Evolutionary conservation across 192 early-diverging fungal species (phyloP), one percentile per base, ranked within the genome.

Genomic region (Backusella westeae): DNA sequence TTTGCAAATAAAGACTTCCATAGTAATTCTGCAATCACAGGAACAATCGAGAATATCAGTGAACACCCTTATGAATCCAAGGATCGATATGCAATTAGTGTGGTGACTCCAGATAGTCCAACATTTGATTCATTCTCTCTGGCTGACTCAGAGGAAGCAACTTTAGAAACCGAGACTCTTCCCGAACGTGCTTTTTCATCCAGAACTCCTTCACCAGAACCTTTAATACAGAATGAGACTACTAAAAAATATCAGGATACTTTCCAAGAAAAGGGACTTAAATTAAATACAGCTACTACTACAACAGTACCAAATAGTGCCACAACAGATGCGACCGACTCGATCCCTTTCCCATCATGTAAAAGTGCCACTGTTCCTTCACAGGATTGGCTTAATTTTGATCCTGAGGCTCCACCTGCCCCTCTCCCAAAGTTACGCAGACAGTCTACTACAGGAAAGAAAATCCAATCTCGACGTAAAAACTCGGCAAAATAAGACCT

Each of bases 1-100:
- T 83, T 83, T 59, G 73, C 72, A 35, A 74, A 78, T 53, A 78
- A 78, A 63, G 77, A 78, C 32, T 38, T 78, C 8, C 72, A 73
- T 42, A 78, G 41, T 44, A 67, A 72, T 2, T 74, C 77, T 7
- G 71, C 77, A 14, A 78, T 78, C 15, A 78, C 77, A 19, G 77
- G 77, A 36, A 67, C 65, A 10, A 78, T 78, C 46, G 74, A 75
- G 26, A 39, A 75, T 10, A 35, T 39, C 23, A 71, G 56, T 29
- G 56, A 63, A 10, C 56, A 63, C 26, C 56, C 56, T 29, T 63
- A 63, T 63, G 56, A 29, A 63, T 63, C 41, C 39, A 41, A 14
- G 1, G 21, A 41, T 21, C 34, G 68, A 23, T 69, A 69, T 69
- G 68, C 68, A 7, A 6, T 69, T 9, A 69, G 38, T 26, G 17